These are phyloP conservation scores for Botrytis aclada DNA, from an alignment of 2,329 filamentous ascomycete genomes.

Conservation along the genomic window DNA sequence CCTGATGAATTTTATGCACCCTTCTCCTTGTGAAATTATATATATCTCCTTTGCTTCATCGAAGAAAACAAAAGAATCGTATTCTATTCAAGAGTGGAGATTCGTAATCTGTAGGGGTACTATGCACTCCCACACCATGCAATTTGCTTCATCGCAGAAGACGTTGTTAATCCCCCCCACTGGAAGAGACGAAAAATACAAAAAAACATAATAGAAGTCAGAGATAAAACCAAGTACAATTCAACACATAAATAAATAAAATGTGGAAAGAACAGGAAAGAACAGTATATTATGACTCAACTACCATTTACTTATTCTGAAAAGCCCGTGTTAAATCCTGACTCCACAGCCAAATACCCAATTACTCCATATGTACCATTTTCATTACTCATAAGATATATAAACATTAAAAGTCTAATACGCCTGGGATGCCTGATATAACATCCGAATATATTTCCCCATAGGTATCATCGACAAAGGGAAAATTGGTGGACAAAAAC, in stretches of 20 bases:
- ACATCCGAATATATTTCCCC: not conserved
- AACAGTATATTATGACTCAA: not conserved
- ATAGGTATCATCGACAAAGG: not conserved
- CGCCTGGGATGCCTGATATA: not conserved
- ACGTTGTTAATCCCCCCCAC: rapidly evolving
- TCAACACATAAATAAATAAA: no score
- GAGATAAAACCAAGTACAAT: not conserved
- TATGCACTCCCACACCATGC: not conserved
- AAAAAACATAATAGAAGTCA: not conserved
- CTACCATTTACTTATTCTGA: no score
- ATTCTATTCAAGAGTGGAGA: rapidly evolving
- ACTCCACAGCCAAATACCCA: not conserved
- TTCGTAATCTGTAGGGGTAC: not conserved
- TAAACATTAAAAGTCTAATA: not conserved
- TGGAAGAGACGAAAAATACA: no score
- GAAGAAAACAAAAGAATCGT: not conserved
- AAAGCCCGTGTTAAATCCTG: not conserved
- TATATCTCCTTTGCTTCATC: no score
- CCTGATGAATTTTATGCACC: not conserved
- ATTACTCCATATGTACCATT: not conserved
- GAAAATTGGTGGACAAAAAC: not conserved
- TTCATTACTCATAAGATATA: not conserved
- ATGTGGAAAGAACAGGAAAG: not conserved
- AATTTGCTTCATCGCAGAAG: not conserved
- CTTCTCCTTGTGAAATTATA: not conserved